phyloP scores from a whole-genome alignment of 306 rosid genomes.

The Begonia loranthoides region DNA sequence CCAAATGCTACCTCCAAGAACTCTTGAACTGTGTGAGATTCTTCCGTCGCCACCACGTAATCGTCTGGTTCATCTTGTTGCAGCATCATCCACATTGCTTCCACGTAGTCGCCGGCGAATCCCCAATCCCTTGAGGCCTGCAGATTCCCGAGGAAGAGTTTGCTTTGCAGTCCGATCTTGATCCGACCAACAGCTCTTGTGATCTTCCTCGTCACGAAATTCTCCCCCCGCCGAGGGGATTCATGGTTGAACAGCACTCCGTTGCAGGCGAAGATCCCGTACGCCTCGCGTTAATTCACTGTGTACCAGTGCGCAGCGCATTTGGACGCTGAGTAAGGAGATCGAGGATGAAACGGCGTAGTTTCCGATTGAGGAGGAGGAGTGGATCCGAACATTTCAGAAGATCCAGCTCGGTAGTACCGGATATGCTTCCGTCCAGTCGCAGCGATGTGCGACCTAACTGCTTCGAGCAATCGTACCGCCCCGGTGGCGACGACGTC shows the following conservation, averaged over 20 bases:
- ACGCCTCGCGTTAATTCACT: conserved; percentile 90
- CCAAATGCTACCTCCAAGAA: conserved; percentile 82
- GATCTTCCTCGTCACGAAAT: conserved; percentile 89
- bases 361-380: conserved; percentile 84
- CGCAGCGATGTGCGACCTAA: conserved; percentile 73
- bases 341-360: conserved; percentile 87
- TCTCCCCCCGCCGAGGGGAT: conserved; percentile 83
- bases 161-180: conserved; percentile 83
- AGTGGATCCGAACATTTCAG: conserved; percentile 90
- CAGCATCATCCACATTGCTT: conserved; percentile 99
- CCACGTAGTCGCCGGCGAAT: conserved; percentile 89
- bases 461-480: conserved; percentile 83
- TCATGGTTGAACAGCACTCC: conserved; percentile 93
- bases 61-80: conserved; percentile 90
- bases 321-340: conserved; percentile 91
- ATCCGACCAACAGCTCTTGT: conserved; percentile 91
- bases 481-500: conserved; percentile 97
- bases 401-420: conserved; percentile 91
- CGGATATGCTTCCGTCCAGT: conserved; percentile 50
- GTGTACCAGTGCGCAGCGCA: conserved; percentile 99
- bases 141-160: conserved; percentile 68
- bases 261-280: conserved; percentile 81
- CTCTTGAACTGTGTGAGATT: conserved; percentile 87
- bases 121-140: conserved; percentile 97
- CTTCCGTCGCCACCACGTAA: conserved; percentile 94